Evolutionary conservation across 257 asterid genomes (phyloP).

Genomic region (Scutellaria minor): DNA sequence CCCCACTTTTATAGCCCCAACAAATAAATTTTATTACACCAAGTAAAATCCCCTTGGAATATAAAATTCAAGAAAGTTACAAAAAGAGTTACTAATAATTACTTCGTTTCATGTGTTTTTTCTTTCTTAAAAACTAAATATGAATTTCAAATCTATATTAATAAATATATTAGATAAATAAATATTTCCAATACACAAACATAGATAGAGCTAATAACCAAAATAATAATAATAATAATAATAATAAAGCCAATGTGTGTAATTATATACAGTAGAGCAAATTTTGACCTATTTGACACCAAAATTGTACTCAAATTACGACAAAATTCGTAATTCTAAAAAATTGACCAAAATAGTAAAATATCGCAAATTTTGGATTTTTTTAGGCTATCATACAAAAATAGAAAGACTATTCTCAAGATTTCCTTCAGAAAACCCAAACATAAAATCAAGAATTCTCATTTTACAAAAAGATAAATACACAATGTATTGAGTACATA

Average conservation of each 20-base stretch:
- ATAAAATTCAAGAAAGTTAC: constrained; percentile 2
- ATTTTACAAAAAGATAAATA: not conserved
- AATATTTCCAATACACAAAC: not conserved
- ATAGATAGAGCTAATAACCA: too few relatives aligned
- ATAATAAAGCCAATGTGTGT: too few relatives aligned
- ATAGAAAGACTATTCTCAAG: not conserved
- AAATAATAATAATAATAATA: too few relatives aligned
- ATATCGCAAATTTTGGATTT: too few relatives aligned
- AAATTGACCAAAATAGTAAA: too few relatives aligned
- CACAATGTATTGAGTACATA: too few relatives aligned
- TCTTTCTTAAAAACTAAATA: not conserved
- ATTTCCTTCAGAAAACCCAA: constrained; percentile 11
- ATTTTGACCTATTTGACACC: not conserved
- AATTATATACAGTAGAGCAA: too few relatives aligned
- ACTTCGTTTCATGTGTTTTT: not conserved
- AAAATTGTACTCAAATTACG: not conserved
- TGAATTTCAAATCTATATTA: not conserved
- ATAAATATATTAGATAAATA: not conserved
- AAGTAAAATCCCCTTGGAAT: not conserved
- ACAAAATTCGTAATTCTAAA: not conserved
- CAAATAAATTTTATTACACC: constrained; percentile 10
- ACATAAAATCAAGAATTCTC: not conserved
- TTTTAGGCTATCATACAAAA: too few relatives aligned
- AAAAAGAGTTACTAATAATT: not conserved
- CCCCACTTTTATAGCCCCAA: constrained; percentile 34